Conservation (phyloP, 2,329 filamentous ascomycete species). For the Geoglossum cookeanum region DNA sequence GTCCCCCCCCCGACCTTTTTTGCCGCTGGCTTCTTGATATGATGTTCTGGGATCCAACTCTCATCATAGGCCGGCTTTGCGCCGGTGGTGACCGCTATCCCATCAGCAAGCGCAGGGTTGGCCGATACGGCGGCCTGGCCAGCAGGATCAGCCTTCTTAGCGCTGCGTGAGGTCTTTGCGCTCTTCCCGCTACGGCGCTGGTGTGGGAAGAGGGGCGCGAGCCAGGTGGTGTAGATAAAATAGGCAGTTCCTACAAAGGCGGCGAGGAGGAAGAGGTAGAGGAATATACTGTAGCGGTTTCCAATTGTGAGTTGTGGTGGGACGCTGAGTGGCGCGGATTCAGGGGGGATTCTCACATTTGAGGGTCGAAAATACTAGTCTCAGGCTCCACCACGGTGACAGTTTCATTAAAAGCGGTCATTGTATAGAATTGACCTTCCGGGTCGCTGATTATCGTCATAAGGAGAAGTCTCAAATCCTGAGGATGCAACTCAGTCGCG, state of each 20-base stretch:
- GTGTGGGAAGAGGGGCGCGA: constrained; percentile 89
- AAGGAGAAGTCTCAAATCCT: constrained; percentile 66
- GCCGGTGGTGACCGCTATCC: constrained; percentile 46
- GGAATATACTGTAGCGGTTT: constrained; percentile 55
- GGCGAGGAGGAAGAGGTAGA: constrained; percentile 76
- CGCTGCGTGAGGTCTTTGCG: constrained; percentile 39
- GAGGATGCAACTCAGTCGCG: constrained; percentile 77
- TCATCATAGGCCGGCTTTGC: constrained; percentile 60
- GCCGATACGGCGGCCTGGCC: constrained; percentile 33
- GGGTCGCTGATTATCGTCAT: constrained; percentile 51
- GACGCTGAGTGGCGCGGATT: not conserved
- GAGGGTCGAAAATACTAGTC: constrained; percentile 80
- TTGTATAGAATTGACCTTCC: constrained; percentile 51
- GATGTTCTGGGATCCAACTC: constrained; percentile 81
- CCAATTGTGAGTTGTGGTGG: not conserved
- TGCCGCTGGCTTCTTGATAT: constrained; percentile 69
- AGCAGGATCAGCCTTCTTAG: constrained; percentile 45
- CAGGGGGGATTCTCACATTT: constrained; percentile 48
- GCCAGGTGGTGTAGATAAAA: constrained; percentile 98
- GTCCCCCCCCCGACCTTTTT: constrained; percentile 35
- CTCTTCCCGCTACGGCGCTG: constrained; percentile 46
- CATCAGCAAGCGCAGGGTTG: constrained; percentile 41
- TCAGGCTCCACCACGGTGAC: constrained; percentile 80
- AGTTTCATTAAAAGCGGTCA: constrained; percentile 63
- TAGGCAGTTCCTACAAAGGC: constrained; percentile 66